phyloP scores from a whole-genome alignment of 495 filamentous ascomycete genomes.

The Melanomma pulvis-pyrius region DNA sequence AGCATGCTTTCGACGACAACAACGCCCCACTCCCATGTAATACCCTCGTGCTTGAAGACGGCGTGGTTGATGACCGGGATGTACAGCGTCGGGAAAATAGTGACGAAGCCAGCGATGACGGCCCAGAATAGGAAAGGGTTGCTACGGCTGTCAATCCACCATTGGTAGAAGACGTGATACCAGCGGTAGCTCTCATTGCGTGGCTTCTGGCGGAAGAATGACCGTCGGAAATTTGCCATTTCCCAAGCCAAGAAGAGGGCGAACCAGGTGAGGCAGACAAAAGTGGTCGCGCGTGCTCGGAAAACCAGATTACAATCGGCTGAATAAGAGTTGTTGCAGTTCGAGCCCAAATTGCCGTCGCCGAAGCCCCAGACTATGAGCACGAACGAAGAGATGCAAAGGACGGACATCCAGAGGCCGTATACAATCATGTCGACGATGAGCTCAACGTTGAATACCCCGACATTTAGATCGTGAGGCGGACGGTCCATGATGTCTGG shows the following conservation, averaged over 20 bases:
- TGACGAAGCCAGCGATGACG: conserved; percentile 65
- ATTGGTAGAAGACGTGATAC: conserved; percentile 55
- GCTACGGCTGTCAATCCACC: conserved; percentile 60
- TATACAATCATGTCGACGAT: conserved; percentile 75
- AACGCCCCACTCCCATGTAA: conserved; percentile 76
- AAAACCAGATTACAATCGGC: conserved; percentile 65
- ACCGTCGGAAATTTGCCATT: conserved; percentile 40
- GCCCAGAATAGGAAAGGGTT: conserved; percentile 78
- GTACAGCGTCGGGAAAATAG: conserved; percentile 73
- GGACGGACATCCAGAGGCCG: conserved; percentile 66
- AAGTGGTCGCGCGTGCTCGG: conserved; percentile 77
- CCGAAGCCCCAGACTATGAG: conserved; percentile 70
- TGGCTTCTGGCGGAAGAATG: conserved; percentile 58
- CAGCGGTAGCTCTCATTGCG: conserved; percentile 52
- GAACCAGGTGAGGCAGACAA: conserved; percentile 74
- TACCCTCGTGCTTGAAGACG: conserved; percentile 76
- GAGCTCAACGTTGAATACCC: conserved; percentile 72
- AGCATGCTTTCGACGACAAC: conserved; percentile 58
- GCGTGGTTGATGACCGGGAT: conserved; percentile 69
- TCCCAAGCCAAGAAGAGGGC: conserved; percentile 66
- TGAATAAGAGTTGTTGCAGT: conserved; percentile 66
- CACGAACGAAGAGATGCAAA: conserved; percentile 69
- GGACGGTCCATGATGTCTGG: conserved; percentile 71
- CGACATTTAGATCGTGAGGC: conserved; percentile 59
- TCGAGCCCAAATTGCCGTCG: conserved; percentile 60